These are phyloP conservation scores for Thymus quinquecostatus DNA, from an alignment of 257 asterid species.

Conservation along the genomic window DNA sequence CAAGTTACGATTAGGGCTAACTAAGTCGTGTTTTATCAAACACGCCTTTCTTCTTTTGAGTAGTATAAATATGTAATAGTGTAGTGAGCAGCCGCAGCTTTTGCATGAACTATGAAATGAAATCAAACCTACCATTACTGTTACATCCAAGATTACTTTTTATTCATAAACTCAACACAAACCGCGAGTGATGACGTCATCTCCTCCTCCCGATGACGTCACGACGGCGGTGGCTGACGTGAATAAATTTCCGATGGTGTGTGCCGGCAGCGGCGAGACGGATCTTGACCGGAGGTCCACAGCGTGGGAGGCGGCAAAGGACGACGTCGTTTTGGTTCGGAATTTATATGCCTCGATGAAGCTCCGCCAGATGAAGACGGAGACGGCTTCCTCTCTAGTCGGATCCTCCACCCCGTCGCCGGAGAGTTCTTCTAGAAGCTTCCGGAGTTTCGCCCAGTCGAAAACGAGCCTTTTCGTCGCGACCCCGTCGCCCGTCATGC, in stretches of 20 bases:
- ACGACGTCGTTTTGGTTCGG: background rate
- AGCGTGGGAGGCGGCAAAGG: background rate
- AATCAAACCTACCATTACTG: too few species aligned
- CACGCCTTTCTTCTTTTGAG: too few species aligned
- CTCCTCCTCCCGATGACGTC: background rate
- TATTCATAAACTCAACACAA: too few species aligned
- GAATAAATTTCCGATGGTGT: background rate
- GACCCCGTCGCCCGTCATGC: background rate
- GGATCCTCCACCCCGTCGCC: background rate
- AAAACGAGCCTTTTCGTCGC: conserved; percentile 12
- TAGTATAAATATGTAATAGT: too few species aligned
- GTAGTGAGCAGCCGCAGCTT: too few species aligned
- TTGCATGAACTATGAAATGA: too few species aligned
- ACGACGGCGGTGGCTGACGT: background rate
- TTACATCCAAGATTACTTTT: too few species aligned
- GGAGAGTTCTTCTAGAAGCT: background rate
- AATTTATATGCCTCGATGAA: background rate
- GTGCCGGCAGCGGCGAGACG: background rate
- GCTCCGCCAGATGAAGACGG: background rate
- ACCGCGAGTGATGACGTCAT: background rate
- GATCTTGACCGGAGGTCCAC: conserved; percentile 1
- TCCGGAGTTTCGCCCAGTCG: background rate
- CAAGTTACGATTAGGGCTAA: too few species aligned
- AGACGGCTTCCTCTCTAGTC: conserved; percentile 13
- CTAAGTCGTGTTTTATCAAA: too few species aligned